A percentile compares a stretch with the other conserved stretches of the same genome.
Evolutionary conservation across 371 early-diverging fungal species (phyloP).

Genomic region (Smittium culicis): DNA sequence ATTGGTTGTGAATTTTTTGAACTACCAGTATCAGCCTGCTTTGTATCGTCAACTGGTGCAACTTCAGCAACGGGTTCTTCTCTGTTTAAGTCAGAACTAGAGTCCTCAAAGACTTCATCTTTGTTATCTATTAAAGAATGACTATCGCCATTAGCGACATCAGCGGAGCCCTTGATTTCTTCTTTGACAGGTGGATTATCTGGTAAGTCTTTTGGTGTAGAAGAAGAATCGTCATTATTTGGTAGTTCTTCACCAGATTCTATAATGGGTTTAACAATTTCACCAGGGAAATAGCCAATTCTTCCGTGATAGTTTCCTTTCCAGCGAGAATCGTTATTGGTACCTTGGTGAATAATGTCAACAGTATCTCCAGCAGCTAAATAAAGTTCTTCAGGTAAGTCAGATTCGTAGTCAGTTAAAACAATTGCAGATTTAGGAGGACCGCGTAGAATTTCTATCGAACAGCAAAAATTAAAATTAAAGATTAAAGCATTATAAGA

Average conservation of each 20-base stretch:
- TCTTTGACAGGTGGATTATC: neutral
- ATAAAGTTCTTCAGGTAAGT: conserved; percentile 31
- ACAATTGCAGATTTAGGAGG: conserved; percentile 24
- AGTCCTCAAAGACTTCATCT: conserved; percentile 1
- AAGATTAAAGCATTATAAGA: too few relatives aligned
- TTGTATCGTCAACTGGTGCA: neutral
- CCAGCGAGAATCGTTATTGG: conserved; percentile 33
- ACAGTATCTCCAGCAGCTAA: conserved; percentile 30
- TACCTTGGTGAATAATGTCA: conserved; percentile 27
- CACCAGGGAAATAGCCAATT: conserved; percentile 30
- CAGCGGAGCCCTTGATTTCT: conserved; percentile 2
- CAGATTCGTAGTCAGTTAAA: conserved; percentile 30
- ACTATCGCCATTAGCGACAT: neutral
- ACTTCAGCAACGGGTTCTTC: neutral
- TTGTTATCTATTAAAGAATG: neutral
- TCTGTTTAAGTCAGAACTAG: neutral
- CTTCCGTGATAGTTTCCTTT: conserved; percentile 36
- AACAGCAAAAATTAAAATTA: too few relatives aligned
- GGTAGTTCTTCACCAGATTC: conserved; percentile 17
- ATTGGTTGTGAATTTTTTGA: neutral
- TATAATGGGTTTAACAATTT: conserved; percentile 25
- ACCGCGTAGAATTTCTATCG: conserved; percentile 12
- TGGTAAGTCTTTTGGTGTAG: conserved; percentile 13
- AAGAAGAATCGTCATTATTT: conserved; percentile 13
- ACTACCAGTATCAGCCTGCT: neutral